Conservation (phyloP, 2,329 filamentous ascomycete genomes). For the Proliferodiscus dingleyae region DNA sequence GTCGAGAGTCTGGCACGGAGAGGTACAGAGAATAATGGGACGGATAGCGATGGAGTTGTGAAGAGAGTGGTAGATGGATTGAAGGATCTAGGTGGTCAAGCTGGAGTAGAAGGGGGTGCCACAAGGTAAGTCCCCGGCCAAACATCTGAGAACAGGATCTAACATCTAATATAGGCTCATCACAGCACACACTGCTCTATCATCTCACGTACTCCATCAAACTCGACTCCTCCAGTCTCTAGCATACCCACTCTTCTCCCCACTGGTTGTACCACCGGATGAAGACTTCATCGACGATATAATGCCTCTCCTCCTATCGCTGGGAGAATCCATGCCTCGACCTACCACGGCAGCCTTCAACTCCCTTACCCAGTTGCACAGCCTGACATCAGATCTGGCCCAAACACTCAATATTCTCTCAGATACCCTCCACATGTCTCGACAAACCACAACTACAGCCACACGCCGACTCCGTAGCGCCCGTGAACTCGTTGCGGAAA, state of each 20-base stretch:
- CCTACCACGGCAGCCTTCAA: slow-evolving; percentile 57
- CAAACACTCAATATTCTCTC: slow-evolving; percentile 80
- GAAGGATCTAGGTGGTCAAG: slow-evolving; percentile 67
- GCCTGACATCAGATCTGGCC: slow-evolving; percentile 67
- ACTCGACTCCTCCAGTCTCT: slow-evolving; percentile 71
- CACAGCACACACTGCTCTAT: slow-evolving; percentile 69
- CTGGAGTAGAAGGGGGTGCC: slow-evolving; percentile 65
- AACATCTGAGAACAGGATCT: slow-evolving; percentile 5
- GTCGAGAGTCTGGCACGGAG: slow-evolving; percentile 65
- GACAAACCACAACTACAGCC: slow-evolving; percentile 79
- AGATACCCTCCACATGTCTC: slow-evolving; percentile 90
- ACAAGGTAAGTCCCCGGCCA: slow-evolving; percentile 50
- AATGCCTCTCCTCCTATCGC: slow-evolving; percentile 60
- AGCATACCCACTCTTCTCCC: slow-evolving; percentile 65
- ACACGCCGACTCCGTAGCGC: slow-evolving; percentile 74
- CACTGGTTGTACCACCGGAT: slow-evolving; percentile 58
- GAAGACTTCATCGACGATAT: slow-evolving; percentile 62
- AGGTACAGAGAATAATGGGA: slow-evolving; percentile 62
- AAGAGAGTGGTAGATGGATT: slow-evolving; percentile 64
- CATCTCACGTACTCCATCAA: slow-evolving; percentile 70
- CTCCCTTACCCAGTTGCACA: slow-evolving; percentile 64
- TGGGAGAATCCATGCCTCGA: slow-evolving; percentile 63
- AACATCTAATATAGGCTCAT: slow-evolving; percentile 55
- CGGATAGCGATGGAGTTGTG: slow-evolving; percentile 61
- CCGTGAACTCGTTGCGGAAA: slow-evolving; percentile 79